phyloP scores from a whole-genome alignment of 1,284 basidiomycete genomes.

The Cutaneotrichosporon cutaneum region DNA sequence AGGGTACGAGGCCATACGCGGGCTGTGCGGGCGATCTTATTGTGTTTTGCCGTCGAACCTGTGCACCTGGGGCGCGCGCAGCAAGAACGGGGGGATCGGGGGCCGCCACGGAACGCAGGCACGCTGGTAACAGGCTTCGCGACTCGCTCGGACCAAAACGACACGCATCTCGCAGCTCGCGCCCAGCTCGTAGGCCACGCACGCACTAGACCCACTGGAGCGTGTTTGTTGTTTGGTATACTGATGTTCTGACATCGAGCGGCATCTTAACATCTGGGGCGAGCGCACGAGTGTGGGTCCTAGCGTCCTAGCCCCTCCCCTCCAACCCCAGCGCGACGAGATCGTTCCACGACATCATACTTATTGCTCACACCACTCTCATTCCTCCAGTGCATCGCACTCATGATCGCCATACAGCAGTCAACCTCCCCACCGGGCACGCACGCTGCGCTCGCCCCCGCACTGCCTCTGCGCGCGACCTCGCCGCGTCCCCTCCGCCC shows the following conservation, averaged over 20 bases:
- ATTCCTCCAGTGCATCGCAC: neutral
- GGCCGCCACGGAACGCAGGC: neutral
- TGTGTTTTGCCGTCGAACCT: neutral
- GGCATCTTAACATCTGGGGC: neutral
- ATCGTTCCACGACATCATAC: neutral
- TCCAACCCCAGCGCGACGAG: neutral
- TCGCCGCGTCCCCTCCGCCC: neutral
- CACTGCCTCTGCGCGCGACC: neutral
- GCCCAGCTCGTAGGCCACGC: too few species aligned
- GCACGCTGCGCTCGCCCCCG: neutral
- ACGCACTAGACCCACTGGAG: too few species aligned
- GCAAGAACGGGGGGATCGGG: neutral
- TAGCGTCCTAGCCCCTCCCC: neutral
- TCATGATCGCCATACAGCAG: conserved; percentile 16
- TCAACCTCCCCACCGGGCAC: conserved; percentile 1
- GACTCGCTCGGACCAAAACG: neutral
- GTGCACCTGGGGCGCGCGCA: too few species aligned
- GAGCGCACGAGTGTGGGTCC: neutral
- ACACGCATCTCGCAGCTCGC: too few species aligned
- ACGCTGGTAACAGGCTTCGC: neutral
- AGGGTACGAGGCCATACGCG: too few species aligned
- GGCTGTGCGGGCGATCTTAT: neutral
- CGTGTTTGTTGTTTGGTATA: neutral
- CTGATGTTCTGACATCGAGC: neutral
- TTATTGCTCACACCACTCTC: neutral